Evolutionary conservation across 2,329 filamentous ascomycete species (phyloP).

Genomic region (Fusarium albosuccineum): DNA sequence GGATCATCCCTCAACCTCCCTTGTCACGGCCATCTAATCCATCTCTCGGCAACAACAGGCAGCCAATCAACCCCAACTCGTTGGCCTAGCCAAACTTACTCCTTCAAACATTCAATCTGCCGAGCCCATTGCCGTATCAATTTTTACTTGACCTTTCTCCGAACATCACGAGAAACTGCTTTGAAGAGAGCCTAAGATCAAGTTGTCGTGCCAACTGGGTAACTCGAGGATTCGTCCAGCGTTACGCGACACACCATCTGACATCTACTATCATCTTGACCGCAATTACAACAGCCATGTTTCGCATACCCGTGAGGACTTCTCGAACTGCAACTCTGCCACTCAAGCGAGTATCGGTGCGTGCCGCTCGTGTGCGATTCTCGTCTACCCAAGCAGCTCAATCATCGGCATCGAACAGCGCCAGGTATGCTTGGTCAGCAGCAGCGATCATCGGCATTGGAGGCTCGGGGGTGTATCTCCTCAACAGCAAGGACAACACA

Average conservation of each 20-base stretch:
- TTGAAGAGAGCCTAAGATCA: neutral
- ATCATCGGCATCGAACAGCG: neutral
- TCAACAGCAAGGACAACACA: slow-evolving; percentile 4
- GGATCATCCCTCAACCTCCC: neutral
- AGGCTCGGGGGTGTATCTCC: slow-evolving; percentile 24
- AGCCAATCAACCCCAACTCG: neutral
- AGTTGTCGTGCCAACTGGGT: slow-evolving; percentile 19
- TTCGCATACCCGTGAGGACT: slow-evolving; percentile 13
- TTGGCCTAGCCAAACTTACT: neutral
- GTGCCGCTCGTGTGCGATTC: slow-evolving; percentile 15
- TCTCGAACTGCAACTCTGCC: neutral
- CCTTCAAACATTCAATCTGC: neutral
- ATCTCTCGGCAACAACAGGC: neutral
- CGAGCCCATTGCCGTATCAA: neutral
- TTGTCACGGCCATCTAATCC: neutral
- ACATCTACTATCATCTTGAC: neutral
- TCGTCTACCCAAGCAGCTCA: slow-evolving; percentile 28
- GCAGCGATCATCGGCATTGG: slow-evolving; percentile 21
- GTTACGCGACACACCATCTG: neutral
- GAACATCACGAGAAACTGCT: too few species aligned
- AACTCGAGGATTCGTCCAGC: neutral
- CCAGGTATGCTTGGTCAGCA: slow-evolving; percentile 18
- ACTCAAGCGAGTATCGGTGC: slow-evolving; percentile 10
- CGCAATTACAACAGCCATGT: slow-evolving; percentile 21
- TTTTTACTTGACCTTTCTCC: too few species aligned